Conservation (phyloP, 2,329 filamentous ascomycete species). For the Penicillium sp. region DNA sequence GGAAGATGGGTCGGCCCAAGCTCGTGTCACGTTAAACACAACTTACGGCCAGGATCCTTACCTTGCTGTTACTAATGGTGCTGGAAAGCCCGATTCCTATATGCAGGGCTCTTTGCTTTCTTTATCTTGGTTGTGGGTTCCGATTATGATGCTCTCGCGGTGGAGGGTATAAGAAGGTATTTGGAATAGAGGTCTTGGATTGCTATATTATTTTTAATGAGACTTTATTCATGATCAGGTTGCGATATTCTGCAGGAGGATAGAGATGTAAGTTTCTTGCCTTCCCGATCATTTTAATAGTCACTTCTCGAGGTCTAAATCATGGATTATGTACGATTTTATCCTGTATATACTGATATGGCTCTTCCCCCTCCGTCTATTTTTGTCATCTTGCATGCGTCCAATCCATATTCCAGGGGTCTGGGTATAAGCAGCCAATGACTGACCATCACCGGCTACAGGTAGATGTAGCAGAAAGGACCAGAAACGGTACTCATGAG, state of each 20-base stretch:
- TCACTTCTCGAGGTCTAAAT: background rate
- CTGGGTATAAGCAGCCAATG: background rate
- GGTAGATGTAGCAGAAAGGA: constrained; percentile 51
- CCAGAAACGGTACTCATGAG: constrained; percentile 47
- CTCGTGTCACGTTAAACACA: constrained; percentile 55
- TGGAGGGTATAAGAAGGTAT: background rate
- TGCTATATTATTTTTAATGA: background rate
- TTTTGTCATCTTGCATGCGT: background rate
- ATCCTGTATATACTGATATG: background rate
- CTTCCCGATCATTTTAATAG: too few species aligned
- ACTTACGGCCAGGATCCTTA: constrained; percentile 57
- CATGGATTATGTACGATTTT: background rate
- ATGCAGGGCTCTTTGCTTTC: background rate
- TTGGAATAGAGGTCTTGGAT: background rate
- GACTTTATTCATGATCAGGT: background rate
- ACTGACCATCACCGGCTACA: constrained; percentile 16
- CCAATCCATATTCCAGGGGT: background rate
- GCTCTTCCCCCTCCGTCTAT: too few species aligned
- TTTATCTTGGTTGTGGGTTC: constrained; percentile 5
- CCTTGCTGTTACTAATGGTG: background rate
- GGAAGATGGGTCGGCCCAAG: constrained; percentile 55
- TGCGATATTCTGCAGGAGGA: too few species aligned
- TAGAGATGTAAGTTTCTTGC: background rate
- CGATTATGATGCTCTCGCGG: constrained; percentile 4
- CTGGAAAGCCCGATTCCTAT: background rate